These are phyloP conservation scores for Sporothrix humicola DNA, from an alignment of 2,329 filamentous ascomycete genomes.

Conservation along the genomic window DNA sequence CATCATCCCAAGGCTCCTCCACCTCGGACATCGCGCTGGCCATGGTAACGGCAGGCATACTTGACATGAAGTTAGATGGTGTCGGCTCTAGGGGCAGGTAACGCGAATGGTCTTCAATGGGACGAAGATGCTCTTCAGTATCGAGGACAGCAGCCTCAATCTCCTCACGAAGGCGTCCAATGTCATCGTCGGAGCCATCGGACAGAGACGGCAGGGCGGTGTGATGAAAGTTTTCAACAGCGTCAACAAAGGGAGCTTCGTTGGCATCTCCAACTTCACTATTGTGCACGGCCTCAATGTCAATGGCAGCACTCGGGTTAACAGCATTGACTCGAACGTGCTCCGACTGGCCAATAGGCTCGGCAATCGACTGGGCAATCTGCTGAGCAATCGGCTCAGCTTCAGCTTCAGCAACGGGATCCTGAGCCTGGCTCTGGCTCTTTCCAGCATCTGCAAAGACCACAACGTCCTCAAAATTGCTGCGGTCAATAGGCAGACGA, in stretches of 20 bases:
- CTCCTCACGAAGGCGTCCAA: conserved; percentile 30
- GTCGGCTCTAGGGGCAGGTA: background rate
- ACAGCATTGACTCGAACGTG: background rate
- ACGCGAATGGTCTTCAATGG: background rate
- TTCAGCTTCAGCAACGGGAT: background rate
- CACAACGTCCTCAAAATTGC: conserved; percentile 26
- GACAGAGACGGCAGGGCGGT: conserved; percentile 6
- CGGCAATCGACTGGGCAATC: background rate
- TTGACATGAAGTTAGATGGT: conserved; percentile 27
- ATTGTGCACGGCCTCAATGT: conserved; percentile 35
- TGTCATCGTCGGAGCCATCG: conserved; percentile 15
- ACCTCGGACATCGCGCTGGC: conserved; percentile 50
- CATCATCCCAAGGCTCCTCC: conserved; percentile 80
- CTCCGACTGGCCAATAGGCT: conserved; percentile 1
- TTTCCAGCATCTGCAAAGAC: conserved; percentile 22
- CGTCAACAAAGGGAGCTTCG: conserved; percentile 54
- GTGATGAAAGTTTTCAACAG: conserved; percentile 49
- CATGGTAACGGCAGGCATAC: conserved; percentile 31
- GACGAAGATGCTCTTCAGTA: background rate
- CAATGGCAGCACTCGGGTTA: background rate
- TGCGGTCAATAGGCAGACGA: conserved; percentile 35
- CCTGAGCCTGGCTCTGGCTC: background rate
- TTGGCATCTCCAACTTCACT: conserved; percentile 45
- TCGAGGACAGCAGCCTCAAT: conserved; percentile 28
- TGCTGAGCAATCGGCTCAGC: background rate